Evolutionary conservation across 2,329 filamentous ascomycete species (phyloP).

Genomic region (Neoscytalidium dimidiatum): DNA sequence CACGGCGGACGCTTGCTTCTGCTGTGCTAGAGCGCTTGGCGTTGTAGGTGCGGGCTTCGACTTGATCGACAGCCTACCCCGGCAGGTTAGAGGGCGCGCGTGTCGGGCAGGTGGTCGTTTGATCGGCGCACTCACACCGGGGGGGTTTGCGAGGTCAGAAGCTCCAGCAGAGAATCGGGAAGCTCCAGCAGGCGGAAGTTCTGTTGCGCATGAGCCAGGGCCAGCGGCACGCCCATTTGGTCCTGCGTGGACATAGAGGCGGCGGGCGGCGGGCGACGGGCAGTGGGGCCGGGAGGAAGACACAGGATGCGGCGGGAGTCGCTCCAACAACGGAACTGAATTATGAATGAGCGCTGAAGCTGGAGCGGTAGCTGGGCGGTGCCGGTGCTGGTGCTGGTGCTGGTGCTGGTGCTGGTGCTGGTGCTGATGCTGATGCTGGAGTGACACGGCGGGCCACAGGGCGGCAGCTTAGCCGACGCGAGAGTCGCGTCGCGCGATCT

Average conservation of each 20-base stretch:
- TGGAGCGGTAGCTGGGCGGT: neutral
- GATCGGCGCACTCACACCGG: conserved; percentile 37
- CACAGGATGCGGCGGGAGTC: neutral
- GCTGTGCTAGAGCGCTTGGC: conserved; percentile 5
- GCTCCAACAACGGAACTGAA: neutral
- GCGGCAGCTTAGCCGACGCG: conserved; percentile 18
- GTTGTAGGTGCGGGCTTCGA: conserved; percentile 30
- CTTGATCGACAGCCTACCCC: conserved; percentile 38
- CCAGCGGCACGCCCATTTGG: conserved; percentile 43
- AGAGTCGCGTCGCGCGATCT: conserved; percentile 9
- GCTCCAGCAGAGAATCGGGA: conserved; percentile 56
- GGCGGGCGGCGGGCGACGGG: neutral
- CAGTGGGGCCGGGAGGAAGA: neutral
- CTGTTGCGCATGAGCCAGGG: conserved; percentile 49
- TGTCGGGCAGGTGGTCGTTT: conserved; percentile 24
- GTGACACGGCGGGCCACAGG: conserved; percentile 21
- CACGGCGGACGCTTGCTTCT: conserved; percentile 47
- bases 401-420: conserved; percentile 19
- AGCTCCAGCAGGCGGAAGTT: conserved; percentile 63
- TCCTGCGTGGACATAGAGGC: conserved; percentile 47
- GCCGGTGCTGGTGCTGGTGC: conserved; percentile 21
- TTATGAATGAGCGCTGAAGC: conserved; percentile 8
- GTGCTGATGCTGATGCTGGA: conserved; percentile 24
- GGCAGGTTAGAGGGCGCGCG: conserved; percentile 23
- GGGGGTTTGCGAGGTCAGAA: conserved; percentile 52